Evolutionary conservation across 176 grass and related monocot genomes (phyloP), one percentile per base, ranked within the genome.

Genomic region (Canna indica): DNA sequence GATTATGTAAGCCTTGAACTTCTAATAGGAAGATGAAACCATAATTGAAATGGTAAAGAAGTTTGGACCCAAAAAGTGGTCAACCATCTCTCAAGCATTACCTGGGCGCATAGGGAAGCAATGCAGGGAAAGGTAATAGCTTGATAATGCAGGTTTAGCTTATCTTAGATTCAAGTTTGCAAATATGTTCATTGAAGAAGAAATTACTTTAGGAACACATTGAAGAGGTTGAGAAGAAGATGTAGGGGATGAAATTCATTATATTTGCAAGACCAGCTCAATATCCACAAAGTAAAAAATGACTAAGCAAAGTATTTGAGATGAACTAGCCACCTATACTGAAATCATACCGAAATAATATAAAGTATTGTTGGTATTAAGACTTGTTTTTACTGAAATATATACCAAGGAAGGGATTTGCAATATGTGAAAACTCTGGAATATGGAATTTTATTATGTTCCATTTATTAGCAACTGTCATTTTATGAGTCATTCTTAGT

Each of bases 11-110:
- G 13, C 28, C 34, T 73, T 73, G 29, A n/a, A 54, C 71, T 67
- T 47, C 12, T 66, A 78, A 62, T 82, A 91, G 89, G 85, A 91
- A 76, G 89, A 91, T 83, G 71, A 88, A 41, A 76, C 64, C 24
- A 80, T 91, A 70, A 83, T 54, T 60, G 50, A 83, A 75, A 88
- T 88, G 85, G 69, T 85, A 33, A 69, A 78, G 3, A 83, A 78
- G 79, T 56, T 80, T 72, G 89, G 89, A 45, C 44, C 68, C 35
- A 83, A 80, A 34, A 83, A 83, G 20, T 88, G 89, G 89, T 63
- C 57, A 71, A 77, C 75, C 53, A 53, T 85, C 50, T 82, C 85
- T 69, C 32, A 54, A 64, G 73, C 85, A 72, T 75, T 91, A 83
- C 82, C 82, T 69, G 66, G 82, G 10, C 77, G 89, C 79, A 69